Conservation (phyloP, 2,329 filamentous ascomycete species). For the Ilyonectria mors-panacis region DNA sequence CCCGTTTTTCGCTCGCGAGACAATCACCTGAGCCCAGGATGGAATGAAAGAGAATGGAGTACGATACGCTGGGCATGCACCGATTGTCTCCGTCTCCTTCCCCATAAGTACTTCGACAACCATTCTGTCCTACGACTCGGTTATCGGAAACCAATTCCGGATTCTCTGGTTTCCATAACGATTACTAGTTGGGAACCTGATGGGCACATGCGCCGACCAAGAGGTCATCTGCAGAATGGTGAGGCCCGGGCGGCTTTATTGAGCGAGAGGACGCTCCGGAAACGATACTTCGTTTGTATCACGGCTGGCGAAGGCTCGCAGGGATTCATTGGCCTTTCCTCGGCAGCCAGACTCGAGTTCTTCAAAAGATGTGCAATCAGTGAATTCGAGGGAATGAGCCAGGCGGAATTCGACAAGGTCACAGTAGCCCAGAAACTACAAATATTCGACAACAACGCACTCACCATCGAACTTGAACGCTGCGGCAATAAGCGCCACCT, state of each 20-base stretch:
- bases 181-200: slow-evolving; percentile 29
- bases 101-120: slow-evolving; percentile 31
- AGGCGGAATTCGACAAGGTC: not conserved
- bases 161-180: not conserved
- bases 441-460: slow-evolving; percentile 10
- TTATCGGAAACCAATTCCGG: slow-evolving; percentile 32
- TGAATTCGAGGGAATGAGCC: not conserved
- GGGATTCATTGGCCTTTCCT: fast-evolving
- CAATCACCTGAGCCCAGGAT: slow-evolving; percentile 2
- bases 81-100: slow-evolving; percentile 32
- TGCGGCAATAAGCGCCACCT: slow-evolving; percentile 25
- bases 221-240: not conserved
- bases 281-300: slow-evolving; percentile 16
- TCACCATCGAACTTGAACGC: not conserved
- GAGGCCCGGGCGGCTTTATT: not conserved
- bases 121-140: slow-evolving; percentile 12
- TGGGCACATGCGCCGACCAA: not conserved
- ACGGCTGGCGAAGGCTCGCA: not conserved
- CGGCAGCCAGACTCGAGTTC: not conserved
- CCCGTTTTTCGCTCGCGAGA: slow-evolving; percentile 11
- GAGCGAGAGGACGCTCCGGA: not conserved
- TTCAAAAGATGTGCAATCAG: not conserved
- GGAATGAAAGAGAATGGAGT: slow-evolving; percentile 2
- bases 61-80: slow-evolving; percentile 36
- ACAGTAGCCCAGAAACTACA: fast-evolving